Conservation (phyloP, 2,329 filamentous ascomycete species). For the Laburnicola sp. region DNA sequence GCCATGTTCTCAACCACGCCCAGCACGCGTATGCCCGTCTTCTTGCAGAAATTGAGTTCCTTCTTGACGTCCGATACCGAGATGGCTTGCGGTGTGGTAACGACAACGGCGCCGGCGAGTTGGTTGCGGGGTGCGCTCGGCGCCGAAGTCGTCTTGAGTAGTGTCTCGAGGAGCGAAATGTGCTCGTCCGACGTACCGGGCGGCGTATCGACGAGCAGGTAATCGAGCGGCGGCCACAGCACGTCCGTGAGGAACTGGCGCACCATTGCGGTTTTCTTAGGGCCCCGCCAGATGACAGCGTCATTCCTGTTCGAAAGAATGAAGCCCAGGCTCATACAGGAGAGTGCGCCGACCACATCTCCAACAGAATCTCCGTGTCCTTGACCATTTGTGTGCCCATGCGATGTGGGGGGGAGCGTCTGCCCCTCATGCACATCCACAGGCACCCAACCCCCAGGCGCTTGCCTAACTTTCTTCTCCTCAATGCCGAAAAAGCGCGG, state of each 20-base stretch:
- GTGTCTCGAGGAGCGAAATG: constrained; percentile 85
- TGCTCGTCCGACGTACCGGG: constrained; percentile 97
- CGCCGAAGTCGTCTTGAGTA: constrained; percentile 54
- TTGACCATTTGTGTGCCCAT: constrained; percentile 11
- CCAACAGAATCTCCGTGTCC: constrained; percentile 6
- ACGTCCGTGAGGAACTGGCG: constrained; percentile 93
- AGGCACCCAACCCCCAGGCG: constrained; percentile 88
- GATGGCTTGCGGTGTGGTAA: constrained; percentile 94
- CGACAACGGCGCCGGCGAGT: constrained; percentile 84
- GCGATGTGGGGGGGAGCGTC: constrained; percentile 18
- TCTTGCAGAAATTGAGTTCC: constrained; percentile 89
- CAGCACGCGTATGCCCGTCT: constrained; percentile 76
- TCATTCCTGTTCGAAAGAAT: constrained; percentile 80
- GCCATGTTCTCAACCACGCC: constrained; percentile 98
- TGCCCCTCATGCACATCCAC: constrained; percentile 74
- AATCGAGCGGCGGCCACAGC: constrained; percentile 84
- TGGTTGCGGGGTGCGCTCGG: constrained; percentile 55
- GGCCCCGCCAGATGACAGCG: constrained; percentile 95
- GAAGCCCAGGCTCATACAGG: constrained; percentile 93
- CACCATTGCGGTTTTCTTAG: constrained; percentile 99
- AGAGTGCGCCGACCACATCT: constrained; percentile 62
- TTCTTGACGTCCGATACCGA: constrained; percentile 92
- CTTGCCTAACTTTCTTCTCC: constrained; percentile 84
- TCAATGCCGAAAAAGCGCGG: constrained; percentile 93
- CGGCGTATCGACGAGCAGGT: constrained; percentile 91